Conservation (phyloP, 2,329 filamentous ascomycete genomes). For the Alternaria brassicae region DNA sequence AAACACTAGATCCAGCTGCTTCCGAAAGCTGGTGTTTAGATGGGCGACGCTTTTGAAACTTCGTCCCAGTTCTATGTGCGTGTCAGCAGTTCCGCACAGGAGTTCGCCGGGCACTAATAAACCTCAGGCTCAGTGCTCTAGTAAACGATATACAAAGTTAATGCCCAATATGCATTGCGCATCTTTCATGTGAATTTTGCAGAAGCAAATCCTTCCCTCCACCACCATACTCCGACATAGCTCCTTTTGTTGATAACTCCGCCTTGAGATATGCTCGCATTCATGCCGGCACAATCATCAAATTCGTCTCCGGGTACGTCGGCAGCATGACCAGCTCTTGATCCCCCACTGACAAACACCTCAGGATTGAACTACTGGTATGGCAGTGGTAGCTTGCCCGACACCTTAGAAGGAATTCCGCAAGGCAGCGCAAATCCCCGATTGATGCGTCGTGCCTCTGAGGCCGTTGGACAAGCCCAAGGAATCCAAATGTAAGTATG, state of each 20-base stretch:
- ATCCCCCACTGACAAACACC: slow-evolving; percentile 19
- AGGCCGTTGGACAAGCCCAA: slow-evolving; percentile 38
- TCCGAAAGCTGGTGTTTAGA: slow-evolving; percentile 40
- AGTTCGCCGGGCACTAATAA: slow-evolving; percentile 36
- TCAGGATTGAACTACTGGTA: slow-evolving; percentile 46
- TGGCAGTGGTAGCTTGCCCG: slow-evolving; percentile 41
- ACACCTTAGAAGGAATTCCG: slow-evolving; percentile 36
- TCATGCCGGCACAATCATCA: slow-evolving; percentile 47
- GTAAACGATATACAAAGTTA: slow-evolving; percentile 41
- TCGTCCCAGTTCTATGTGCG: slow-evolving; percentile 41
- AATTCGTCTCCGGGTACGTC: slow-evolving; percentile 44
- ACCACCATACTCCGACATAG: slow-evolving; percentile 30
- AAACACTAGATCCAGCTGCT: slow-evolving; percentile 40
- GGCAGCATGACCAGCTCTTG: slow-evolving; percentile 6
- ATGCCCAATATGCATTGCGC: slow-evolving; percentile 42
- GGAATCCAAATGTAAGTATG: slow-evolving; percentile 41
- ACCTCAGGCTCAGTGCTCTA: slow-evolving; percentile 32
- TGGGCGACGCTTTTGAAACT: slow-evolving; percentile 43
- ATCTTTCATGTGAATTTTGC: slow-evolving; percentile 34
- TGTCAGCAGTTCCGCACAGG: slow-evolving; percentile 41
- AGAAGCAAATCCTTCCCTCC: slow-evolving; percentile 30
- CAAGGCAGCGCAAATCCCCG: slow-evolving; percentile 34
- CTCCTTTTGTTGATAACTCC: slow-evolving; percentile 27
- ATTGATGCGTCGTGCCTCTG: slow-evolving; percentile 44
- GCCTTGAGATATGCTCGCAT: slow-evolving; percentile 45